phyloP scores from a whole-genome alignment of 768 basidiomycete species.

The Podaxis mareebaensis region DNA sequence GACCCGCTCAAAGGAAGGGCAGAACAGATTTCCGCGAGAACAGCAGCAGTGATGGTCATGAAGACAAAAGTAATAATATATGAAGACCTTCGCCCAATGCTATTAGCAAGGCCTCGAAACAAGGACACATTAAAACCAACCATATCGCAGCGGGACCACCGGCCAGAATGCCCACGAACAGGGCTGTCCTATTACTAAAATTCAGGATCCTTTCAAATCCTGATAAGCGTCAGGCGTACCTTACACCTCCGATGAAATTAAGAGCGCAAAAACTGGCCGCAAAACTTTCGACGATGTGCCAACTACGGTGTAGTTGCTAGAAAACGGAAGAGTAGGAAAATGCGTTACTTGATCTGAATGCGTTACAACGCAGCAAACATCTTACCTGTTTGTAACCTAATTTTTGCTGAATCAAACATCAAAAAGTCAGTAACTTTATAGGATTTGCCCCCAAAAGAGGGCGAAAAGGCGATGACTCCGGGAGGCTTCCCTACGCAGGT shows the following conservation, averaged over 20 bases:
- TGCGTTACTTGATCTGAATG: neutral
- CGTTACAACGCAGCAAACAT: slow-evolving; percentile 3
- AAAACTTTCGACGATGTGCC: slow-evolving; percentile 83
- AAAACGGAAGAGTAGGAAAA: slow-evolving; percentile 16
- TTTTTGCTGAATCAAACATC: slow-evolving; percentile 48
- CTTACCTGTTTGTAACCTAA: slow-evolving; percentile 82
- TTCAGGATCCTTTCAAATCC: slow-evolving; percentile 1
- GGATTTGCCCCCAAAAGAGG: slow-evolving; percentile 39
- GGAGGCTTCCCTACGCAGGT: slow-evolving; percentile 98
- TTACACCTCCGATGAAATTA: slow-evolving; percentile 87
- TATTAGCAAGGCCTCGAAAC: neutral
- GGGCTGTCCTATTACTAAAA: slow-evolving; percentile 52
- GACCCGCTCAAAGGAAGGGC: slow-evolving; percentile 86
- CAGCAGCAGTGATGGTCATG: slow-evolving; percentile 85
- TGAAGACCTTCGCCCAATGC: slow-evolving; percentile 65
- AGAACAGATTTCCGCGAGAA: slow-evolving; percentile 90
- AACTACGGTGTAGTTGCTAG: slow-evolving; percentile 84
- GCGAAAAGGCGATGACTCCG: slow-evolving; percentile 56
- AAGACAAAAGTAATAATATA: slow-evolving; percentile 81
- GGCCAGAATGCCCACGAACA: slow-evolving; percentile 81
- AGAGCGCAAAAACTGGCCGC: slow-evolving; percentile 87
- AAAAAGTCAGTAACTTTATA: slow-evolving; percentile 50
- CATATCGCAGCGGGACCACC: slow-evolving; percentile 89
- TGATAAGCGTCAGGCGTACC: slow-evolving; percentile 40
- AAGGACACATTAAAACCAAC: slow-evolving; percentile 33